Base-by-base conservation (phyloP, 176 grass and related monocot species). In the Rhynchospora pubera region DNA sequence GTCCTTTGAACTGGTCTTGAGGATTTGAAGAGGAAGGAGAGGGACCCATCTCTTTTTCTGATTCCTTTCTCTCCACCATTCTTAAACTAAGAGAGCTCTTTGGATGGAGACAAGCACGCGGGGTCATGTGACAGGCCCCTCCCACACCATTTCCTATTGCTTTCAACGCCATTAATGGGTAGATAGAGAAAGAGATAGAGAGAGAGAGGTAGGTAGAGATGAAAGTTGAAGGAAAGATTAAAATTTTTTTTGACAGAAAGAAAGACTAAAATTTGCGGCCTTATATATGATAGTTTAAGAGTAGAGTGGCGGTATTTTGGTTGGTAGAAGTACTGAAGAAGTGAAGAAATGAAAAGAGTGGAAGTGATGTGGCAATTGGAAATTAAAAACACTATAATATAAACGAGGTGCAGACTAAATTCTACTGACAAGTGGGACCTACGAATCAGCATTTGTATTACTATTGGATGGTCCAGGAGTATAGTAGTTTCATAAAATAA, bases 51-150 rank as follows among this genome's bases (percentile, higher is more conserved):
- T 28, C 78, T 44, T 5, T 24, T 14, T 79, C 77, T 2, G 26
- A 28, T 28, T 48, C 43, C n/a, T 80, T 63, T 22, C 57, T 80
- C 56, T 80, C 78, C 57, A 42, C n/a, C 78, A 22, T 44, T 32
- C 56, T 80, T 63, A 63, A 63, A 57, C 78, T 9, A 8, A 82
- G 43, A 53, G 79, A 66, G 61, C 79, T 82, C 79, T 51, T 82
- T 14, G 43, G 18, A 52, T 8, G 14, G 79, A 67, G 47, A 50
- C 44, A 53, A 21, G 61, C 59, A 18, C 61, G 61, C 0, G 19
- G 57, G 22, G 57, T 82, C 45, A 51, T 28, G 42, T 21, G 61
- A 66, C 60, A n/a, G 47, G 52, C 60, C 7, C 60, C 61, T 67
- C 61, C 79, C 13, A 48, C 47, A 24, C 79, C 79, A 24, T 47